A percentile compares a stretch with the other conserved stretches of the same genome.
Evolutionary conservation across 2,329 filamentous ascomycete species (phyloP).

Genomic region (Onygena corvina): DNA sequence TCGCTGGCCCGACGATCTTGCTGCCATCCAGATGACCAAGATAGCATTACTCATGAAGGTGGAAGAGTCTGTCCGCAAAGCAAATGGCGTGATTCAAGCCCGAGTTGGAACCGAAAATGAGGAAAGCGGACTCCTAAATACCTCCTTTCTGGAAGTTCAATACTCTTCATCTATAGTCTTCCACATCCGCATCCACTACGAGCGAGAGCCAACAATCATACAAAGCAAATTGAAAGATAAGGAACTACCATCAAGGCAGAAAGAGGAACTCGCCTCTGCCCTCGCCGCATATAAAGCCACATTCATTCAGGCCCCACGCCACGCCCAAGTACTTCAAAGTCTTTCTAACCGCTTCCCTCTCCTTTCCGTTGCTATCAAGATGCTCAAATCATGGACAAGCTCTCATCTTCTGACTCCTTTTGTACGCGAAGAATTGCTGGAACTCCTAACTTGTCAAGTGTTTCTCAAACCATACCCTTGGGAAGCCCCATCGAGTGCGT

Average conservation of each 20-base stretch:
- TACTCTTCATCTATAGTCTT: slow-evolving; percentile 63
- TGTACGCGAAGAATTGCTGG: slow-evolving; percentile 67
- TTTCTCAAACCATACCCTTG: slow-evolving; percentile 78
- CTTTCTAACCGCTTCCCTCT: slow-evolving; percentile 69
- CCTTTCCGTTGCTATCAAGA: slow-evolving; percentile 67
- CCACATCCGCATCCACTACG: slow-evolving; percentile 76
- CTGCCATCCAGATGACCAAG: slow-evolving; percentile 86
- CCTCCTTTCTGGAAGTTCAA: slow-evolving; percentile 68
- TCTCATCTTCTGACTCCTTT: slow-evolving; percentile 68
- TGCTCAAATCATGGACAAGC: slow-evolving; percentile 83
- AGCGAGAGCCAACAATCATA: slow-evolving; percentile 70
- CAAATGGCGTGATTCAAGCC: slow-evolving; percentile 49
- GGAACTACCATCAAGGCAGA: slow-evolving; percentile 49
- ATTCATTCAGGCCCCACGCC: slow-evolving; percentile 60
- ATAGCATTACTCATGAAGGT: slow-evolving; percentile 72
- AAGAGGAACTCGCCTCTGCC: slow-evolving; percentile 57
- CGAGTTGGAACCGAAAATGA: slow-evolving; percentile 72
- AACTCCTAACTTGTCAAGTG: slow-evolving; percentile 64
- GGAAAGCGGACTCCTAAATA: slow-evolving; percentile 56
- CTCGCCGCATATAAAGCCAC: slow-evolving; percentile 59
- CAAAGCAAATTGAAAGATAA: slow-evolving; percentile 69
- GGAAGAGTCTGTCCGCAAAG: slow-evolving; percentile 55
- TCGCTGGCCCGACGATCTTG: slow-evolving; percentile 85
- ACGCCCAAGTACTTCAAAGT: slow-evolving; percentile 69
- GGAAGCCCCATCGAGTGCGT: slow-evolving; percentile 60